Evolutionary conservation across 495 filamentous ascomycete species (phyloP), one percentile per base, ranked within the genome.

Genomic region (Penicillium coprophilum): DNA sequence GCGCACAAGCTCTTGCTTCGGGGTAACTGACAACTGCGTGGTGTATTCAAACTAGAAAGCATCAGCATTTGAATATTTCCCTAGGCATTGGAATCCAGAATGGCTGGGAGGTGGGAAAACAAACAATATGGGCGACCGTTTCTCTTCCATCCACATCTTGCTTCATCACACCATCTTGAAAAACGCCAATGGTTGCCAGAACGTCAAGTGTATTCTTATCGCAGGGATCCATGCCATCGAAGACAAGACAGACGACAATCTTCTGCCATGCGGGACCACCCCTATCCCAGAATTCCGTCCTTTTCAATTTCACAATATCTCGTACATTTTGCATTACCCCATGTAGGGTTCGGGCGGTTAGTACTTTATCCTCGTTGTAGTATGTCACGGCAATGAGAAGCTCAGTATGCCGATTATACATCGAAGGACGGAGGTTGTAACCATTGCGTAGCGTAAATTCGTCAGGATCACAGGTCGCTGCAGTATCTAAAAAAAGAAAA

Each of bases 241-340:
- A 97, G 45, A 98, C 90, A 58, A 97, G 74, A 68, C 87, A 91
- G 36, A 97, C 93, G 15, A 97, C 94, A 66, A 98, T 97, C 80
- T 98, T 98, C 71, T 98, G 94, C 94, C 94, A 98, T 31, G 94
- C 93, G 30, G 94, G 92, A 21, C 94, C 94, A 61, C 94, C 94
- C 73, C 95, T 92, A 72, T 96, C 94, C 94, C 94, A 98, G 79
- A 98, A 98, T 60, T 95, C 91, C 21, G 94, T 96, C 72, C 92
- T 96, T 76, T 96, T 96, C 56, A 97, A 77, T 73, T 96, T 97
- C 59, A 96, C 92, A 63, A 98, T 97, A 62, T 98, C 93, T 46
- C 92, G 86, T 59, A 98, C 90, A 64, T 98, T 98, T 70, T 96
- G 91, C 93, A 97, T 97, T 43, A 95, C 93, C 67, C 92, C 91